Conservation (phyloP, 2,329 filamentous ascomycete genomes). For the Penicillium sp. region DNA sequence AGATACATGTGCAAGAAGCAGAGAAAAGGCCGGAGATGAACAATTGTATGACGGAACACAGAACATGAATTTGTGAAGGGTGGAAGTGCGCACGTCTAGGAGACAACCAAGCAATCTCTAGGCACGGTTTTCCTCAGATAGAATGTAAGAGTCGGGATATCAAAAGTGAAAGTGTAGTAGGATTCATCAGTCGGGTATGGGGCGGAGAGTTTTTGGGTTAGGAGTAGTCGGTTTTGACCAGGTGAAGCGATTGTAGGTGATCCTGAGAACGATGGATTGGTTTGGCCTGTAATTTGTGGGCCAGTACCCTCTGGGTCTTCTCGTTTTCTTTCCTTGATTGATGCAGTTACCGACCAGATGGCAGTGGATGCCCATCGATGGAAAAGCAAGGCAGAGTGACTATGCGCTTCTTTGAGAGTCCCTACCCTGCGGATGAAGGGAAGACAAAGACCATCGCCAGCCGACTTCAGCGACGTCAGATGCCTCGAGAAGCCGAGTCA, state of each 20-base stretch:
- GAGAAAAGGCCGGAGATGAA: conserved; percentile 3
- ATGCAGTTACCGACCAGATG: background rate
- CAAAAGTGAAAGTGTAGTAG: conserved; percentile 1
- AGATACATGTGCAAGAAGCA: conserved; percentile 19
- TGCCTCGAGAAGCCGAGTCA: background rate
- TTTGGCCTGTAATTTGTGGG: background rate
- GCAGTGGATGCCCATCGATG: background rate
- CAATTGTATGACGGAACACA: conserved; percentile 10
- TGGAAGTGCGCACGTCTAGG: conserved; percentile 1
- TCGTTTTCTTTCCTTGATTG: background rate
- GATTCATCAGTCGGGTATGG: conserved; percentile 1
- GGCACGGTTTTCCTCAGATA: background rate
- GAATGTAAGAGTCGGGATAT: background rate
- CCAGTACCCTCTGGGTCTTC: background rate
- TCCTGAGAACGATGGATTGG: background rate
- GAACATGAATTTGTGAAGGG: conserved; percentile 8
- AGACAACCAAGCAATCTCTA: background rate
- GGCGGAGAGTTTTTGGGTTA: background rate
- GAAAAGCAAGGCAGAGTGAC: background rate
- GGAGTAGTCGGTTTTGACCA: background rate
- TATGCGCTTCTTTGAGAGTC: background rate
- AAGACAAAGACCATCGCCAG: background rate
- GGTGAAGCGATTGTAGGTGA: background rate
- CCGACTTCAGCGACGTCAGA: background rate
- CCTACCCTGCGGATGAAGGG: background rate